Conservation (phyloP, 768 basidiomycete species). For the Thelephora aurantiotincta region DNA sequence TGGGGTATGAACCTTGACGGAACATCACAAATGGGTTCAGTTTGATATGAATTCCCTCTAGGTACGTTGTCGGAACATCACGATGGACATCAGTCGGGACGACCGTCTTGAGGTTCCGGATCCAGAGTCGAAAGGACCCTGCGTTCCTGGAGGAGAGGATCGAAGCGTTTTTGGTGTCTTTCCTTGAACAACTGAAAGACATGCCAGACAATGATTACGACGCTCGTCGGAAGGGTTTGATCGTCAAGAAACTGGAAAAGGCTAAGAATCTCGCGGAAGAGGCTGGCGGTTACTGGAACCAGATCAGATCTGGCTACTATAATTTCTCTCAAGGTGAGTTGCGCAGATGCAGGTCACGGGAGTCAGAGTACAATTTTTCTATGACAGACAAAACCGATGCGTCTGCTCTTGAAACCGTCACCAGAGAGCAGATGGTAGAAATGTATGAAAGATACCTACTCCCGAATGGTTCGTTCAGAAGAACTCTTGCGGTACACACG, state of each 20-base stretch:
- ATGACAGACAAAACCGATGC: too few species aligned
- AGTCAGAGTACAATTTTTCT: too few species aligned
- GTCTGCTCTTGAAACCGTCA: too few species aligned
- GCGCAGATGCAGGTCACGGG: too few species aligned
- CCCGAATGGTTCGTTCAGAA: too few species aligned
- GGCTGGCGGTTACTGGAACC: conserved; percentile 11
- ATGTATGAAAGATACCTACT: too few species aligned
- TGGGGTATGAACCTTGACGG: conserved; percentile 20
- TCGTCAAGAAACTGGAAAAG: conserved; percentile 12
- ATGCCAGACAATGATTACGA: conserved; percentile 6
- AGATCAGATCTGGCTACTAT: conserved; percentile 10
- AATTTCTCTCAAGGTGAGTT: conserved; percentile 14
- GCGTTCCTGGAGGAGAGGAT: conserved; percentile 13
- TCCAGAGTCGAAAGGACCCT: conserved; percentile 13
- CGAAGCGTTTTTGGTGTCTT: conserved; percentile 10
- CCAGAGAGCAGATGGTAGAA: too few species aligned
- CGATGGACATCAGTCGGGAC: conserved; percentile 9
- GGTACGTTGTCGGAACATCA: conserved; percentile 10
- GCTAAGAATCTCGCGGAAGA: conserved; percentile 14
- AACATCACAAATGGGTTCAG: not conserved
- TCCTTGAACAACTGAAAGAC: conserved; percentile 7
- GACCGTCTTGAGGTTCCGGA: conserved; percentile 11
- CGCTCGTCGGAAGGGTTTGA: conserved; percentile 11
- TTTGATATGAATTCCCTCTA: not conserved
- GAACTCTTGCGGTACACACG: too few species aligned